Conservation (phyloP, 2,329 filamentous ascomycete genomes). For the Cladosporium sp. region DNA sequence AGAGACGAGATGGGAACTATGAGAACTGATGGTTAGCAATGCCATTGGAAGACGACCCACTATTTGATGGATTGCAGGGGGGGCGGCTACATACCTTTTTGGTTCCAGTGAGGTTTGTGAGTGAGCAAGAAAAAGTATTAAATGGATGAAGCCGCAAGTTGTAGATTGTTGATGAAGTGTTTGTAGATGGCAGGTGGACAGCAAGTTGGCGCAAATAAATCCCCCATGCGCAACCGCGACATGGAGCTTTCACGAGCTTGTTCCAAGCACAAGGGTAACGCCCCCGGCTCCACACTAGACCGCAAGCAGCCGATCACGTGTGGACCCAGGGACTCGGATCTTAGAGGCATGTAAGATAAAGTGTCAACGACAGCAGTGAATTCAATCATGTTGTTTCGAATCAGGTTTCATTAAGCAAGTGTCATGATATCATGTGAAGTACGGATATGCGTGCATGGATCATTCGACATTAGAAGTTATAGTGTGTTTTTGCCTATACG, state of each 20-base stretch:
- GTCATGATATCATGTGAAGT: no score
- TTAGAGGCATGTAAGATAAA: no score
- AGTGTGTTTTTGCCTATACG: background rate
- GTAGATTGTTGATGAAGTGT: background rate
- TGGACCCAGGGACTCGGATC: background rate
- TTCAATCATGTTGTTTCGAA: background rate
- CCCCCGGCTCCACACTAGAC: constrained; percentile 10
- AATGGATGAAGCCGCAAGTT: no score
- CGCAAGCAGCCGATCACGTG: background rate
- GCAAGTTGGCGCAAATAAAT: background rate
- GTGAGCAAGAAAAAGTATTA: no score
- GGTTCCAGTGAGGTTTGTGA: no score
- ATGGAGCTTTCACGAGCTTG: constrained; percentile 7
- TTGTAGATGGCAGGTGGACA: background rate
- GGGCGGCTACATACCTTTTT: no score
- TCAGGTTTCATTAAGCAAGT: no score
- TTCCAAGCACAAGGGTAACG: background rate
- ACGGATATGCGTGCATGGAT: background rate
- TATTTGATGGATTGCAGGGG: no score
- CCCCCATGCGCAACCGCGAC: background rate
- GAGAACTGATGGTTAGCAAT: background rate
- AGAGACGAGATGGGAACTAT: background rate
- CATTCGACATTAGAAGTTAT: background rate
- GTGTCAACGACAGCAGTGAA: no score
- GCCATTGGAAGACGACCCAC: no score